These are phyloP conservation scores for Oemleria cerasiformis DNA, from an alignment of 306 rosid species.

Conservation along the genomic window DNA sequence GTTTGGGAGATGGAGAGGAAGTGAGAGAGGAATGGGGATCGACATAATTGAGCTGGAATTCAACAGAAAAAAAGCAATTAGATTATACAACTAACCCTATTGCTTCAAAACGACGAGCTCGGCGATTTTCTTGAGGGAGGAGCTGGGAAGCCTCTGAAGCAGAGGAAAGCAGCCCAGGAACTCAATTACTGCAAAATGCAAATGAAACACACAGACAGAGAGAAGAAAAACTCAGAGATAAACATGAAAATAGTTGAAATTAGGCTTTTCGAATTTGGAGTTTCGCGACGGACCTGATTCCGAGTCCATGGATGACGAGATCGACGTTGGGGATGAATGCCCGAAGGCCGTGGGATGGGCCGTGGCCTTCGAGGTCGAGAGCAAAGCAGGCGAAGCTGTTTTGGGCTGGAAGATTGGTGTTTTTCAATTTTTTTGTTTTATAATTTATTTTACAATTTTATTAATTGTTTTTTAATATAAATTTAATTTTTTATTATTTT, in stretches of 20 bases:
- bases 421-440: no score
- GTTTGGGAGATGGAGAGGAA: no score
- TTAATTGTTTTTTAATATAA: no score
- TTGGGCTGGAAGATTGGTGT: no score
- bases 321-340: no score
- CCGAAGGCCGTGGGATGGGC: no score
- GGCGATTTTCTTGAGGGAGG: conserved; percentile 63
- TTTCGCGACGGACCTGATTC: conserved; percentile 18
- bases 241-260: not conserved
- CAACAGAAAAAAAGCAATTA: not conserved
- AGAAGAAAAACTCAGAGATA: not conserved
- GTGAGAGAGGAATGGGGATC: no score
- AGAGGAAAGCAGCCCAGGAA: conserved; percentile 76
- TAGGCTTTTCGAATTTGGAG: not conserved
- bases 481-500: no score
- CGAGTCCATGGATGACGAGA: conserved; percentile 27
- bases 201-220: not conserved
- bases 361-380: no score
- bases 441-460: no score
- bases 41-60: not conserved
- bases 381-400: no score
- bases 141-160: conserved; percentile 76
- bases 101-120: conserved; percentile 48
- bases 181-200: conserved; percentile 64
- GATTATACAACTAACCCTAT: conserved; percentile 42